Evolutionary conservation across 257 asterid species (phyloP), one percentile per base, ranked within the genome.

Genomic region (Forsythia viridissima): DNA sequence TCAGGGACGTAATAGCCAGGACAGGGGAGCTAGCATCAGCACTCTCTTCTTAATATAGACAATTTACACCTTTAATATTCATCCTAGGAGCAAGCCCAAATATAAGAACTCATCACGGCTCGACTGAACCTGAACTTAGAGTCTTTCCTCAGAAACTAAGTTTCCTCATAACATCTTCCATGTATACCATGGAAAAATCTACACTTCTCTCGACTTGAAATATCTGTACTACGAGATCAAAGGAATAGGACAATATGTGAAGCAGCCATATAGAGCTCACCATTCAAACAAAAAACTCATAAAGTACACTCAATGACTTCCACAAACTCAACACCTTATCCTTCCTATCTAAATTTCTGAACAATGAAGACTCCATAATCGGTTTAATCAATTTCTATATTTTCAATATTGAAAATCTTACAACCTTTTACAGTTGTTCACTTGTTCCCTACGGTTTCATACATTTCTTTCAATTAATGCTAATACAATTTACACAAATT

Each of bases 251-350:
- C 83, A 96, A 71, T 89, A 90, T 92, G 82, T 96, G 98, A 69
- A 93, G 94, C 83, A 91, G 83, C 99, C 99, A 96, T 70, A 91
- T 79, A 0, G 99, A 89, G 90, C 98, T 93, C 21, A 97, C 90
- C 97, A 94, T 90, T 85, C 91, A 85, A 61, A 96, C 92, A 86
- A 92, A 96, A 55, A 89, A 89, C 85, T 96, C 98, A 57, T 88
- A 92, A 79, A 96, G 93, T 76, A 90, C 90, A 38, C 87, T 76
- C 85, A 93, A 61, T 1, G 97, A 96, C 77, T 88, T 93, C 99
- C 98, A 96, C 0, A 98, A 92, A 77, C 88, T 89, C 91, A 93
- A 73, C 71, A 92, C 93, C 76, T 82, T 92, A 82, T 92, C 98
- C 83, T 90, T 91, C 87, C 87, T 79, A 67, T 93, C 98, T 80